Conservation (phyloP, 2,329 filamentous ascomycete species). For the Xylaria sp. region DNA sequence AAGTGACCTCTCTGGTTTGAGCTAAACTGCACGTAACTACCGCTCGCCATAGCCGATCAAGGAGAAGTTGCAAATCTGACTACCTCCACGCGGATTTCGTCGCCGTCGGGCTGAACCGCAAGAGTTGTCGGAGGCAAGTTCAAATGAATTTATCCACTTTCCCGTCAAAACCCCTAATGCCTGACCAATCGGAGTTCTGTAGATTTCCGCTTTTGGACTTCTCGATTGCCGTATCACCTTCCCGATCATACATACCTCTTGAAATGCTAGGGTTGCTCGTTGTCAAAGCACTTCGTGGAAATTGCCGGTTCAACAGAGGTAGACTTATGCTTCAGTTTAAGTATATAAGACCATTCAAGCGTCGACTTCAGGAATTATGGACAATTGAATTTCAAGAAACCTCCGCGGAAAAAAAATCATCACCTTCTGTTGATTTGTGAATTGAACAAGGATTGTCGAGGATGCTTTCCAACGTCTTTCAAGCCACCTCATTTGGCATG, state of each 20-base stretch:
- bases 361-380: neutral
- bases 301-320: neutral
- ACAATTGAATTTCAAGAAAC: neutral
- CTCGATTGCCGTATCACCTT: neutral
- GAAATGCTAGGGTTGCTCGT: neutral
- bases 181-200: neutral
- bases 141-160: neutral
- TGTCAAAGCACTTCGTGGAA: neutral
- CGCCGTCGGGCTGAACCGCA: neutral
- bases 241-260: neutral
- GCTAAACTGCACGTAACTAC: neutral
- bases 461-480: constrained; percentile 10
- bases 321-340: neutral
- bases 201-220: neutral
- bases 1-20: neutral
- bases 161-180: neutral
- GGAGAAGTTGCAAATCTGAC: neutral
- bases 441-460: neutral
- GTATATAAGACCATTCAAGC: neutral
- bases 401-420: neutral
- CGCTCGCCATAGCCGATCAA: neutral
- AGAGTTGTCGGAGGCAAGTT: too few relatives aligned
- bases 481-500: constrained; percentile 1
- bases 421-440: neutral
- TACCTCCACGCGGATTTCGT: neutral